Percentiles rank a stretch among this genome's conserved stretches.
These are phyloP conservation scores for Cryphonectria naterciae DNA, from an alignment of 2,329 filamentous ascomycete genomes.

Conservation along the genomic window DNA sequence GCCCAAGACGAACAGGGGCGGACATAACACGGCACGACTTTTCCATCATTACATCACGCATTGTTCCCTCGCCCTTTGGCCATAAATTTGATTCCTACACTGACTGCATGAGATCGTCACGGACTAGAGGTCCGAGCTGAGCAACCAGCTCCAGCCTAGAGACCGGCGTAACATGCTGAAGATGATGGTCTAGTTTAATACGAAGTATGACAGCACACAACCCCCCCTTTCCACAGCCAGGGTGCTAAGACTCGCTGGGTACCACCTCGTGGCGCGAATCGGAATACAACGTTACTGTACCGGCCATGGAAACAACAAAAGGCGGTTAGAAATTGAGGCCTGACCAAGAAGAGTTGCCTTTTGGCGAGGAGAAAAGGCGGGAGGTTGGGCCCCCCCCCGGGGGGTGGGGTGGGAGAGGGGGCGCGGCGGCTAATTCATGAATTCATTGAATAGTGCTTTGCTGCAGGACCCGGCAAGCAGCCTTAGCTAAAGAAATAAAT, in stretches of 20 bases:
- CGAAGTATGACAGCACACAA: neutral
- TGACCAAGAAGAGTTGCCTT: neutral
- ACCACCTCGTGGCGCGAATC: neutral
- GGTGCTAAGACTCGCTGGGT: neutral
- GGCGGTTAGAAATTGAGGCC: neutral
- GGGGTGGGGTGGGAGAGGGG: no score
- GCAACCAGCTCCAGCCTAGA: neutral
- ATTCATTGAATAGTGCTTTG: neutral
- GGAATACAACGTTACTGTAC: slow-evolving; percentile 3
- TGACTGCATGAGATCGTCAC: neutral
- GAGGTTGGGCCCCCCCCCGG: no score
- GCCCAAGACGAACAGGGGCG: neutral
- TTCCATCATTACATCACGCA: neutral
- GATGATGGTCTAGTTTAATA: neutral
- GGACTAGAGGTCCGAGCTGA: neutral
- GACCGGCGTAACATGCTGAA: neutral
- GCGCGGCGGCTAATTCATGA: neutral
- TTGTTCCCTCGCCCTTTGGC: neutral
- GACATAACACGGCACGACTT: neutral
- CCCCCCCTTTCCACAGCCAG: neutral
- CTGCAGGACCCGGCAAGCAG: neutral
- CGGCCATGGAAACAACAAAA: neutral
- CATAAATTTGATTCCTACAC: neutral
- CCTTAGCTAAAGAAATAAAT: neutral
- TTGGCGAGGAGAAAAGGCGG: neutral